Percentiles rank a stretch among this genome's conserved stretches.
phyloP scores from a whole-genome alignment of 371 early-diverging fungal genomes.

The Coemansia sp. region DNA sequence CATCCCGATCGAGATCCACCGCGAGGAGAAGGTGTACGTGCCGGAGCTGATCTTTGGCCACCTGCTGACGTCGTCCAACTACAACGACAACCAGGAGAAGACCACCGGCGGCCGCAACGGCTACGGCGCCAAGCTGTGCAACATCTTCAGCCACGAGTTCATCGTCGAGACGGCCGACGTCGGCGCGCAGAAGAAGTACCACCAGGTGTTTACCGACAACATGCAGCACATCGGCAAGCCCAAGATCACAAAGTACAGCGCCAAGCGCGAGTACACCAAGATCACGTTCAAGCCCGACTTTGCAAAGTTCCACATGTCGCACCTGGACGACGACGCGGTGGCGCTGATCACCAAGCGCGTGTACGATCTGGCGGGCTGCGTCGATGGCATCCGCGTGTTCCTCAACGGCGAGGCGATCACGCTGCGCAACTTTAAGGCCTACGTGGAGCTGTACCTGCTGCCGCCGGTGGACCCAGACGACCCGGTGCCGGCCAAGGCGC shows the following conservation, averaged over 20 bases:
- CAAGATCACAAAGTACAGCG: constrained; percentile 63
- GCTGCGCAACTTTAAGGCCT: constrained; percentile 90
- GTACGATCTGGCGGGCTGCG: constrained; percentile 96
- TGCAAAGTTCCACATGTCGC: constrained; percentile 86
- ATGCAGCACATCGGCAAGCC: constrained; percentile 82
- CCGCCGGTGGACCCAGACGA: constrained; percentile 47
- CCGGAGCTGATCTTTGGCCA: constrained; percentile 99
- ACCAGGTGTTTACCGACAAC: constrained; percentile 86
- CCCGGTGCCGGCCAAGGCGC: constrained; percentile 19
- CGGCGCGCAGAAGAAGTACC: constrained; percentile 71
- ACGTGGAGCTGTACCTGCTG: constrained; percentile 82
- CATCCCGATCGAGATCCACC: constrained; percentile 97
- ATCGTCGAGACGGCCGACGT: constrained; percentile 95
- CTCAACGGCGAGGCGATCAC: constrained; percentile 88
- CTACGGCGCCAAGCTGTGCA: constrained; percentile 99
- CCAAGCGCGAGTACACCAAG: constrained; percentile 77
- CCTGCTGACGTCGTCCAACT: constrained; percentile 98
- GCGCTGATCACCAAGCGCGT: constrained; percentile 95
- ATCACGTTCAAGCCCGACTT: constrained; percentile 99
- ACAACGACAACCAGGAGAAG: constrained; percentile 98
- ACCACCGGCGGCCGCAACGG: constrained; percentile 99
- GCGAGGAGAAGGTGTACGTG: constrained; percentile 93
- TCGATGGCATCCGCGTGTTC: constrained; percentile 87
- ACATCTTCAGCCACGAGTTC: constrained; percentile 98
- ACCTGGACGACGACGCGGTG: constrained; percentile 87